phyloP scores from a whole-genome alignment of 2,329 filamentous ascomycete genomes.

The Calonectria henricotiae region DNA sequence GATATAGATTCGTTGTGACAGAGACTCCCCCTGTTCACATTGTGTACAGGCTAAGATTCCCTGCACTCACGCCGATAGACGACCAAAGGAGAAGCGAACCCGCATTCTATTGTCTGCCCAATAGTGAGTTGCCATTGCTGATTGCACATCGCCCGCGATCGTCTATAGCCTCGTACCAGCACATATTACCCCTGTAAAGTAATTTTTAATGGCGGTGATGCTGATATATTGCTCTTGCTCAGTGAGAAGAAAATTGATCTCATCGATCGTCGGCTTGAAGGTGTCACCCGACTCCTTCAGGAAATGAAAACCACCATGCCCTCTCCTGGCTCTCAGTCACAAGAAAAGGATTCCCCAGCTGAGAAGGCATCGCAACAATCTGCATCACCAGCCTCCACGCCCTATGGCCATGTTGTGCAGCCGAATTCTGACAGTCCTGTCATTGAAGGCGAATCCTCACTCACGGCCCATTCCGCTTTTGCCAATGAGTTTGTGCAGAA shows the following conservation, averaged over 20 bases:
- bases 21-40: conserved; percentile 58
- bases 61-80: conserved; percentile 56
- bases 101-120: conserved; percentile 59
- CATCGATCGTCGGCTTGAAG: conserved; percentile 58
- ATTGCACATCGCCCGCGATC: neutral
- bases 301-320: conserved; percentile 54
- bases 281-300: conserved; percentile 55
- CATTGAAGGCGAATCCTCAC: conserved; percentile 64
- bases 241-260: conserved; percentile 61
- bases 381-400: conserved; percentile 41
- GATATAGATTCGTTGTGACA: conserved; percentile 58
- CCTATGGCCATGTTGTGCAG: conserved; percentile 43
- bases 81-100: conserved; percentile 58
- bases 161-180: neutral
- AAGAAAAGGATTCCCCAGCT: conserved; percentile 40
- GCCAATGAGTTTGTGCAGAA: conserved; percentile 64
- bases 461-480: conserved; percentile 65
- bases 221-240: neutral
- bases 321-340: conserved; percentile 32
- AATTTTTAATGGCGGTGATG: neutral
- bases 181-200: too few species aligned
- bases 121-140: conserved; percentile 53
- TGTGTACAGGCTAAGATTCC: conserved; percentile 58
- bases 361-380: conserved; percentile 40
- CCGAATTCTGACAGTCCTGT: conserved; percentile 52